phyloP scores from a whole-genome alignment of 2,329 filamentous ascomycete species.

The Diaporthe vaccinii region DNA sequence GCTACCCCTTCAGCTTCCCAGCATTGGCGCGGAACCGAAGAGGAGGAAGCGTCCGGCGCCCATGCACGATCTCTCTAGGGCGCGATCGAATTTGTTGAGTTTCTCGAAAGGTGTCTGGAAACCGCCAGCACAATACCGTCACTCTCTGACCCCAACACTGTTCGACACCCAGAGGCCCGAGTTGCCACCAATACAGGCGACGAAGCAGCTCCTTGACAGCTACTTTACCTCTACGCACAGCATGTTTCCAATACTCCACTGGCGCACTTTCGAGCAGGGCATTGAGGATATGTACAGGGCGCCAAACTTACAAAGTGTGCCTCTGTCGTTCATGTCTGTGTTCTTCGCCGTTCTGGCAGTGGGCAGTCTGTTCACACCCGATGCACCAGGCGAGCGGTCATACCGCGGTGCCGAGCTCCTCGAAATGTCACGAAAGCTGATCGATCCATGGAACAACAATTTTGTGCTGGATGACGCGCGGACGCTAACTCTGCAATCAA shows the following conservation, averaged over 20 bases:
- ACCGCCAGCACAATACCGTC: conserved; percentile 77
- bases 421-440: conserved; percentile 76
- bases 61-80: conserved; percentile 78
- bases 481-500: conserved; percentile 77
- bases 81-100: conserved; percentile 78
- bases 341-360: conserved; percentile 88
- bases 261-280: conserved; percentile 83
- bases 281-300: conserved; percentile 83
- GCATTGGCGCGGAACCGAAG: conserved; percentile 75
- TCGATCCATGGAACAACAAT: conserved; percentile 87
- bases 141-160: conserved; percentile 58
- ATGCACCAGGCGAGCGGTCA: conserved; percentile 67
- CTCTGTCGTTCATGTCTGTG: conserved; percentile 81
- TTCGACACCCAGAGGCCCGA: conserved; percentile 70
- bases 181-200: conserved; percentile 77
- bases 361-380: conserved; percentile 79
- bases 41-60: conserved; percentile 72
- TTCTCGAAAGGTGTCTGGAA: conserved; percentile 86
- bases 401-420: conserved; percentile 74
- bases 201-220: conserved; percentile 79
- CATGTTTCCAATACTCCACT: conserved; percentile 88
- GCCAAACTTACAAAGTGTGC: conserved; percentile 70
- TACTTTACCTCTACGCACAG: conserved; percentile 85
- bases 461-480: conserved; percentile 82
- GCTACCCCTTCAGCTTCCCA: conserved; percentile 69